phyloP scores from a whole-genome alignment of 2,329 filamentous ascomycete species.

The Mycocentrospora acerina region DNA sequence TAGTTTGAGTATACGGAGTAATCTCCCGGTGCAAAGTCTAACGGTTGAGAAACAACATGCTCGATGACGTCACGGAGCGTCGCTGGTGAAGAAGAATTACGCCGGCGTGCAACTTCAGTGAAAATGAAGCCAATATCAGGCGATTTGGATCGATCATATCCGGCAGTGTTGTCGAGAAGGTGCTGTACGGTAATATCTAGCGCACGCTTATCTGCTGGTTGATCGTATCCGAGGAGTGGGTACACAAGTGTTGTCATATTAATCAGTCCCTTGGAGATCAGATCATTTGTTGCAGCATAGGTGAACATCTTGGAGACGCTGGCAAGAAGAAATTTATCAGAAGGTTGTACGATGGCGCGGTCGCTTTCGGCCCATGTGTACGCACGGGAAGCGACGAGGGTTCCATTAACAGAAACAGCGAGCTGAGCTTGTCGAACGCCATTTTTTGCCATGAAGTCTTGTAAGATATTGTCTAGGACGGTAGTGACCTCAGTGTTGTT shows the following conservation, averaged over 20 bases:
- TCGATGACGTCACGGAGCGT: constrained; percentile 22
- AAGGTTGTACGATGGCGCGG: constrained; percentile 13
- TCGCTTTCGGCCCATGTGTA: constrained; percentile 26
- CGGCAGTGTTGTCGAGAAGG: constrained; percentile 21
- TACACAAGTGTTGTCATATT: constrained; percentile 19
- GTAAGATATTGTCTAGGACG: constrained; percentile 14
- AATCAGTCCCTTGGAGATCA: constrained; percentile 14
- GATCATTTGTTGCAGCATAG: constrained; percentile 15
- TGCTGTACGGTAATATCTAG: constrained; percentile 22
- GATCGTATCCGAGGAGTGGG: constrained; percentile 19
- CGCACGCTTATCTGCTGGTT: constrained; percentile 16
- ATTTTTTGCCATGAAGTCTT: constrained; percentile 19
- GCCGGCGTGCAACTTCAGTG: constrained; percentile 12
- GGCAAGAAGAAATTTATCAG: constrained; percentile 25
- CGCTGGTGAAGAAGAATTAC: constrained; percentile 17
- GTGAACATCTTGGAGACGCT: constrained; percentile 27
- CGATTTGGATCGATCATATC: constrained; percentile 17
- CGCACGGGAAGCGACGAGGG: constrained; percentile 14
- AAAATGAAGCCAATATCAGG: constrained; percentile 22
- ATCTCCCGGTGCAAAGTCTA: constrained; percentile 20
- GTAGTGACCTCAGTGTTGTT: constrained; percentile 14
- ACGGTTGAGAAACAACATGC: constrained; percentile 12
- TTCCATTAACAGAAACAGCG: constrained; percentile 20
- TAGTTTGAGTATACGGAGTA: constrained; percentile 20
- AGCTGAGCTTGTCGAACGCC: constrained; percentile 27